Evolutionary conservation across 371 early-diverging fungal genomes (phyloP).

Genomic region (Circinella umbellata): DNA sequence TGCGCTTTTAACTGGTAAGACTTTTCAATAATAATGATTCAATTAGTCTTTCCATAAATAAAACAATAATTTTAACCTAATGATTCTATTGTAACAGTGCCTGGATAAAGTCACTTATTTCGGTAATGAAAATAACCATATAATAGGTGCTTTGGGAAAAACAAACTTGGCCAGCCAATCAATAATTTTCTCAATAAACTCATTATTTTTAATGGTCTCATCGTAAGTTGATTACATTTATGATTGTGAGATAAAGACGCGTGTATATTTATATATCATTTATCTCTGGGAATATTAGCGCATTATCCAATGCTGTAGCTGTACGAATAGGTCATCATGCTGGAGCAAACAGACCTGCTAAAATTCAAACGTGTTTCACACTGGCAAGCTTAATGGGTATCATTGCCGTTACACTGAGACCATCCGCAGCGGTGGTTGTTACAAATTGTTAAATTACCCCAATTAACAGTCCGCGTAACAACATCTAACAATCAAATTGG

Average conservation of each 20-base stretch:
- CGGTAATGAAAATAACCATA: background rate
- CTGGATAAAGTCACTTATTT: no score
- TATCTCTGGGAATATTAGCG: constrained; percentile 19
- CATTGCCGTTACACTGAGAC: constrained; percentile 8
- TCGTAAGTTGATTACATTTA: constrained; percentile 22
- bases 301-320: constrained; percentile 32
- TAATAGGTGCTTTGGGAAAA: constrained; percentile 40
- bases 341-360: constrained; percentile 36
- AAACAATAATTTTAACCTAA: no score
- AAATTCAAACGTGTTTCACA: constrained; percentile 29
- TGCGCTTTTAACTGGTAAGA: constrained; percentile 37
- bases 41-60: no score
- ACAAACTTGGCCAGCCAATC: constrained; percentile 51
- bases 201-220: constrained; percentile 44
- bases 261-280: no score
- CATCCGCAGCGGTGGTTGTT: no score
- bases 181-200: constrained; percentile 35
- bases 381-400: constrained; percentile 21
- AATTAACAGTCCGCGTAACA: no score
- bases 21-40: no score
- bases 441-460: no score
- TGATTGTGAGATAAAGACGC: no score
- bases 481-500: no score
- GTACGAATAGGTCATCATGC: constrained; percentile 49
- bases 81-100: no score